phyloP scores from a whole-genome alignment of 441 rosid species.

The Dalechampia spathulata region DNA sequence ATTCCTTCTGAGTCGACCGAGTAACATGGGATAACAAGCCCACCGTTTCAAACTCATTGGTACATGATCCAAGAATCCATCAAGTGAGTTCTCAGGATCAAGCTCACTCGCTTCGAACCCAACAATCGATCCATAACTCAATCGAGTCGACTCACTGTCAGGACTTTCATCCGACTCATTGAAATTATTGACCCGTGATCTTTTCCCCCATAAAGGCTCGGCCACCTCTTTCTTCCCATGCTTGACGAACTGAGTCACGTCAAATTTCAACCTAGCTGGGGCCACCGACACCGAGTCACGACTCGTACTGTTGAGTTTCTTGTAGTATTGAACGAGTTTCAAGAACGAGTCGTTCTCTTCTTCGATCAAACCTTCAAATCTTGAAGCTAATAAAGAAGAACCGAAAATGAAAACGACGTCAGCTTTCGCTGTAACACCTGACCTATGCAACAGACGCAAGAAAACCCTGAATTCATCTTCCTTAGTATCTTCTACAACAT shows the following conservation, averaged over 20 bases:
- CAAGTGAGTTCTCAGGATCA: conserved; percentile 78
- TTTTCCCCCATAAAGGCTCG: conserved; percentile 86
- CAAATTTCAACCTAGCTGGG: conserved; percentile 27
- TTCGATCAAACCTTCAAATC: conserved; percentile 30
- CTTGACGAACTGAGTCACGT: conserved; percentile 40
- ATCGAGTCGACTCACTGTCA: conserved; percentile 26
- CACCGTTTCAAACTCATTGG: conserved; percentile 67
- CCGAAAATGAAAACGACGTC: conserved; percentile 50
- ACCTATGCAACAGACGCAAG: conserved; percentile 52
- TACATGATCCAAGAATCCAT: conserved; percentile 68
- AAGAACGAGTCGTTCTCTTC: conserved; percentile 69
- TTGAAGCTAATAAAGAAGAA: conserved; percentile 22
- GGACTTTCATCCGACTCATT: not conserved
- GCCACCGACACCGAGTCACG: conserved; percentile 19
- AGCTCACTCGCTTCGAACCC: conserved; percentile 74
- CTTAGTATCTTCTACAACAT: conserved; percentile 42
- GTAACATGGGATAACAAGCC: conserved; percentile 88
- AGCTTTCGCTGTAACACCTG: conserved; percentile 52
- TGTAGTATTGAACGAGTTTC: conserved; percentile 34
- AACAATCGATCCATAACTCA: conserved; percentile 77
- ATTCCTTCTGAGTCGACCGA: conserved; percentile 70
- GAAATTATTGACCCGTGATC: conserved; percentile 21
- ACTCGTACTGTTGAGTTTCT: conserved; percentile 19
- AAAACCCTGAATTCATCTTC: conserved; percentile 52
- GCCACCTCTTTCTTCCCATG: conserved; percentile 30